A percentile compares a stretch with the other conserved stretches of the same genome.
Evolutionary conservation across 1,284 basidiomycete genomes (phyloP).

Genomic region (Trametes polyzona): DNA sequence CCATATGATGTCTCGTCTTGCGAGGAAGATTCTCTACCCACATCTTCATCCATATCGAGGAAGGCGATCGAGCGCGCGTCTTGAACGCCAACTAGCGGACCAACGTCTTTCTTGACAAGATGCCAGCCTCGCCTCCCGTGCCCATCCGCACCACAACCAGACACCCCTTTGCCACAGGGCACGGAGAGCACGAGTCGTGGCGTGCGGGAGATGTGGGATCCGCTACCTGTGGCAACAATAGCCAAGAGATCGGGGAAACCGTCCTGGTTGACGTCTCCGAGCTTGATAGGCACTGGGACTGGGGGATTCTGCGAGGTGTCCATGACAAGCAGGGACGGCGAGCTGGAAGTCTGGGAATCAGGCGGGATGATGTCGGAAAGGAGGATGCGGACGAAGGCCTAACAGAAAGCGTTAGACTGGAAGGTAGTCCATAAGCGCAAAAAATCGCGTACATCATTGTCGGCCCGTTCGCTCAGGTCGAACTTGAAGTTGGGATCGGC

Average conservation of each 20-base stretch:
- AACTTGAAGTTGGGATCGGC: constrained; percentile 85
- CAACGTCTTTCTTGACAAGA: constrained; percentile 62
- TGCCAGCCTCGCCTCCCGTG: constrained; percentile 64
- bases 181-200: constrained; percentile 77
- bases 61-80: constrained; percentile 86
- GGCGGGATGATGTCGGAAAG: constrained; percentile 65
- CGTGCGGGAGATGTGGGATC: constrained; percentile 44
- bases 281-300: constrained; percentile 77
- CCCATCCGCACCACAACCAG: constrained; percentile 55
- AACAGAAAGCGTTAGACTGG: not conserved
- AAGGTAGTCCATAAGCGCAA: not conserved
- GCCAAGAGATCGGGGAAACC: constrained; percentile 92
- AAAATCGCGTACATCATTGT: constrained; percentile 58
- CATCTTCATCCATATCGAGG: constrained; percentile 96
- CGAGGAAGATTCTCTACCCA: constrained; percentile 44
- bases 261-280: constrained; percentile 93
- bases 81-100: constrained; percentile 65
- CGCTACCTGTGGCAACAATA: constrained; percentile 54
- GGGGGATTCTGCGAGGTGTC: constrained; percentile 66
- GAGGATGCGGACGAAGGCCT: constrained; percentile 74
- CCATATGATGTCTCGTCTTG: not conserved
- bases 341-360: constrained; percentile 34
- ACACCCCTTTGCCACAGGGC: constrained; percentile 62
- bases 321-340: constrained; percentile 67
- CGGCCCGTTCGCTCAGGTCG: constrained; percentile 56